Percentiles rank a stretch among this genome's conserved stretches.
These are phyloP conservation scores for Fusarium chuoi DNA, from an alignment of 2,329 filamentous ascomycete species.

Conservation along the genomic window DNA sequence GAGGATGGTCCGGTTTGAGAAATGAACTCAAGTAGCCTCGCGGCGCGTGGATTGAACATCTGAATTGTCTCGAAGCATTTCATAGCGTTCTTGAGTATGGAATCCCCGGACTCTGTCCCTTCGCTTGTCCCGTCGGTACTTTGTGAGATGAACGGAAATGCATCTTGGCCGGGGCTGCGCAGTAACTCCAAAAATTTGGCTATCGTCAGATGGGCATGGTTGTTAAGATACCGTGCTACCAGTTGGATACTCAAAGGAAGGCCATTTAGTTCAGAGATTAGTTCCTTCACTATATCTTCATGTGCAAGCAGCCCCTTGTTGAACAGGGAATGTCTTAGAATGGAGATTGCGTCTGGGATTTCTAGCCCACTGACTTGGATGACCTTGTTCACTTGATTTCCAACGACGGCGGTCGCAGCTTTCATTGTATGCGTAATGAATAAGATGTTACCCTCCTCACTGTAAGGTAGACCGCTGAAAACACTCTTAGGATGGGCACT, in stretches of 20 bases:
- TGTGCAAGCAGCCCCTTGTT: neutral
- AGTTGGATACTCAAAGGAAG: neutral
- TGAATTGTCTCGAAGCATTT: neutral
- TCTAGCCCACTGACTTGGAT: neutral
- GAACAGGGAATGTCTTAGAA: neutral
- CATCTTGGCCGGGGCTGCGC: neutral
- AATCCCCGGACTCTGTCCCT: too few species aligned
- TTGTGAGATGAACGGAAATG: neutral
- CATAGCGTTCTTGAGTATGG: too few species aligned
- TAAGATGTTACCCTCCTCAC: neutral
- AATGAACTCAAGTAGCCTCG: neutral
- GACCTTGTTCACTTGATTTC: neutral
- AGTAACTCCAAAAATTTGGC: neutral
- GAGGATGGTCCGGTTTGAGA: neutral
- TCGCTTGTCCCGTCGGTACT: too few species aligned
- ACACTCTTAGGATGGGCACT: too few species aligned
- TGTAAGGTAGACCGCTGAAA: accelerated
- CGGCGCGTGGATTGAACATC: accelerated
- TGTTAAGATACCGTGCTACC: neutral
- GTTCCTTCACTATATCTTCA: neutral
- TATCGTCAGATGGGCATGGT: neutral
- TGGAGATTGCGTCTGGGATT: neutral
- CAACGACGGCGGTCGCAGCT: neutral
- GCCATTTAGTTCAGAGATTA: accelerated
- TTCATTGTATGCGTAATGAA: neutral